Base-by-base conservation (phyloP, 139 green algal species). In the Spirogloea muscicola region DNA sequence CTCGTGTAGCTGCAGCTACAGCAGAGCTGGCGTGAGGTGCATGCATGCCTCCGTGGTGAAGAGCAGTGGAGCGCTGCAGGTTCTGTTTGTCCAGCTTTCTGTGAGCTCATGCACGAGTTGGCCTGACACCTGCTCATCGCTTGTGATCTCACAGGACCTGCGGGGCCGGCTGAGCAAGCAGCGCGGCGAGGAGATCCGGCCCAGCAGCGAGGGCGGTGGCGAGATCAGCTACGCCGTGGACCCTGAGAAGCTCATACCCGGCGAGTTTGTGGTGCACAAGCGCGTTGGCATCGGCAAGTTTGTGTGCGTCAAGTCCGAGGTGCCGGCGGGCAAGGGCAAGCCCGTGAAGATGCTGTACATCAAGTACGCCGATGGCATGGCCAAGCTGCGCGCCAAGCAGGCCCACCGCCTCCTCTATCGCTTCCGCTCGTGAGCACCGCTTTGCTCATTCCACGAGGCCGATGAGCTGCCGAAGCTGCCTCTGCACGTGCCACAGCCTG, bases 191-290 rank as follows among this genome's bases (percentile, higher is more conserved):
- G n/a, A n/a, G n/a, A n/a, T n/a, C n/a, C n/a, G n/a, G n/a, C n/a
- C n/a, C n/a, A n/a, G n/a, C n/a, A n/a, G n/a, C n/a, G 43, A 51
- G 43, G 10, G 10, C 10, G 43, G 10, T 10, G 13, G 13, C 10
- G 10, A 10, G 43, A 51, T 68, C 5, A 68, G 59, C 59, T 68
- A 80, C 51, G 29, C 72, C 3, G 42, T 82, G 25, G 68, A 79
- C 52, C 51, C 74, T 21, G 29, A 63, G n/a, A 63, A 5, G 6
- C 43, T 82, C 16, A 27, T 68, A 3, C 44, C 68, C 5, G 75
- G 68, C 1, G 67, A 82, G 3, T 64, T 64, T 21, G 43, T 82
- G 10, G 75, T 82, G 29, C 75, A 82, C 46, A 73, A 82, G 39
- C 49, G 52, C 31, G 18, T 77, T 1, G 66, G 75, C 16, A 67